These are phyloP conservation scores for Saccharum spontaneum DNA, from an alignment of 176 grass and related monocot species.

Conservation along the genomic window DNA sequence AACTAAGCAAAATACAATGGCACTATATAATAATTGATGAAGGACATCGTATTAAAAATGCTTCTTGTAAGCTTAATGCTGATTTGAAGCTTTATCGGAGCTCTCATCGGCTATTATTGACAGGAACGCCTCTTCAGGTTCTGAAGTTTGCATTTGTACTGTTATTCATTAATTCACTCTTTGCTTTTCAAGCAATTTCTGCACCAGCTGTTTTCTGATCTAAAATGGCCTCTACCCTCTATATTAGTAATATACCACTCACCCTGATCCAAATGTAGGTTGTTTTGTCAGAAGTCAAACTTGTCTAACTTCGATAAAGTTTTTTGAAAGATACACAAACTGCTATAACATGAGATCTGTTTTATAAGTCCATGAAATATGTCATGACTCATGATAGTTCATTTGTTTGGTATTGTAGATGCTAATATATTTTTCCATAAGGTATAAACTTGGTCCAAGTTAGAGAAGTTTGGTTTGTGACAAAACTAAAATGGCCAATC, in stretches of 20 bases:
- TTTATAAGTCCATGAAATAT: background rate
- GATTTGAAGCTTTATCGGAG: slow-evolving; percentile 96
- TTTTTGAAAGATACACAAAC: background rate
- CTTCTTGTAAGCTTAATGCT: slow-evolving; percentile 98
- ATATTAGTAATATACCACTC: slow-evolving; percentile 3
- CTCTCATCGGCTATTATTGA: slow-evolving; percentile 87
- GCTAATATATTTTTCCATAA: background rate
- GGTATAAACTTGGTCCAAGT: background rate
- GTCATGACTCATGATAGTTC: background rate
- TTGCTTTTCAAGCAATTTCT: slow-evolving; percentile 35
- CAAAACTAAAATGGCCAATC: background rate
- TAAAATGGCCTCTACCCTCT: slow-evolving; percentile 11
- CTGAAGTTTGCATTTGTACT: slow-evolving; percentile 29
- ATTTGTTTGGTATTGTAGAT: background rate
- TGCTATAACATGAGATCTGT: background rate
- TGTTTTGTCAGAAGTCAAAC: background rate
- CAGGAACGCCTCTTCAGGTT: slow-evolving; percentile 98
- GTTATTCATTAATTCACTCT: background rate
- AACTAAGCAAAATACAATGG: slow-evolving; percentile 99
- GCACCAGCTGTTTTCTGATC: slow-evolving; percentile 6
- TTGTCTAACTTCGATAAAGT: background rate
- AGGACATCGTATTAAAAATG: slow-evolving; percentile 99
- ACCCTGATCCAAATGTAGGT: background rate
- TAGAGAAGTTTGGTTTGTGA: background rate
- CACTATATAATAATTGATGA: slow-evolving; percentile 99